Percentiles rank a stretch among this genome's conserved stretches.
phyloP scores from a whole-genome alignment of 345 rosid genomes.

The Syzygium aromaticum region DNA sequence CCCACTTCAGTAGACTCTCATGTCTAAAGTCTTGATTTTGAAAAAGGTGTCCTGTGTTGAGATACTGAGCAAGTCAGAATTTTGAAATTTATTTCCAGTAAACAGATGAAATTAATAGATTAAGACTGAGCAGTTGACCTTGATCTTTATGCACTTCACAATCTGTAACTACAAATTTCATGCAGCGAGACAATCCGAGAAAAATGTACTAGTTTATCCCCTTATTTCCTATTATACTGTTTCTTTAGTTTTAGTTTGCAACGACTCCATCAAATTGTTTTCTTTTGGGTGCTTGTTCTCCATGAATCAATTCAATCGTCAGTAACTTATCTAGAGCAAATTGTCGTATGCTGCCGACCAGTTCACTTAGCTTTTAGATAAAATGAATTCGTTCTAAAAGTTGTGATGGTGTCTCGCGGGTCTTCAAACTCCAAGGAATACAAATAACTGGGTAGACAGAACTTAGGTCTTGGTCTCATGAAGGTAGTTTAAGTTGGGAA shows the following conservation, averaged over 20 bases:
- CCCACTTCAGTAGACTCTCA: not conserved
- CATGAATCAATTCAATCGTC: not conserved
- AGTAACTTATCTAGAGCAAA: not conserved
- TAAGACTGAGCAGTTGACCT: not conserved
- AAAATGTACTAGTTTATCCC: not conserved
- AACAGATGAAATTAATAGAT: not conserved
- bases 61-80: not conserved
- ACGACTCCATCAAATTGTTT: not conserved
- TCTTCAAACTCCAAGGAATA: not conserved
- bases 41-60: not conserved
- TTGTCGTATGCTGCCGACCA: not conserved
- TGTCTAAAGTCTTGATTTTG: not conserved
- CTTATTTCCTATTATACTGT: not conserved
- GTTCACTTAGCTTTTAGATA: not conserved
- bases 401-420: not conserved
- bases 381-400: not conserved
- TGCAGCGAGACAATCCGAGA: not conserved
- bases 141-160: not conserved
- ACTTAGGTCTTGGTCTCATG: not conserved
- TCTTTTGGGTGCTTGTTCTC: not conserved
- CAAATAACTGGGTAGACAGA: not conserved
- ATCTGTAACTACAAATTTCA: not conserved
- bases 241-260: not conserved
- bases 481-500: not conserved
- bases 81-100: not conserved